Conservation (phyloP, 257 asterid genomes). For the Ophiorrhiza pumila region DNA sequence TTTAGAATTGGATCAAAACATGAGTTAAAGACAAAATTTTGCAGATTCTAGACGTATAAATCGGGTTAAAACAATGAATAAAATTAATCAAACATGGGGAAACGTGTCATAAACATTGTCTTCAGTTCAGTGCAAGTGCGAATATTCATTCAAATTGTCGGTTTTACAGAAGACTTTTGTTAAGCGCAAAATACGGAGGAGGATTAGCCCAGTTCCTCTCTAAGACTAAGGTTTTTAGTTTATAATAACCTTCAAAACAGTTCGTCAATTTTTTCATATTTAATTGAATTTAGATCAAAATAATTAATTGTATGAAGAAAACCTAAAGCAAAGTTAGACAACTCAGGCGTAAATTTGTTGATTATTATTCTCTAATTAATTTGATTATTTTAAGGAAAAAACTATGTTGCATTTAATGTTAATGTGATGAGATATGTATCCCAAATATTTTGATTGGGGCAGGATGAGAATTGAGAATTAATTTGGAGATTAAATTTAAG, state of each 20-base stretch:
- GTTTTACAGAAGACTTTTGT: conserved; percentile 9
- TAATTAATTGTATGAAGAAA: neutral
- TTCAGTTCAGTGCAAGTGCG: neutral
- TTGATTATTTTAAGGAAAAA: neutral
- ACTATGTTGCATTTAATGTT: too few relatives aligned
- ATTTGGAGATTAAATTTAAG: neutral
- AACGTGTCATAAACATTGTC: neutral
- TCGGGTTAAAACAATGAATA: neutral
- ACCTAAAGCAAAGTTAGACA: neutral
- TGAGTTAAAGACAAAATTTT: neutral
- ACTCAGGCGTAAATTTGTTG: neutral
- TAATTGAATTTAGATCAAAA: neutral
- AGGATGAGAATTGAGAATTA: neutral
- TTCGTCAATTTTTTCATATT: neutral
- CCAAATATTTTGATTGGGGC: too few relatives aligned
- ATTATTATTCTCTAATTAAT: conserved; percentile 1
- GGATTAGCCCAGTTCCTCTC: neutral
- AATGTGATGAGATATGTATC: too few relatives aligned
- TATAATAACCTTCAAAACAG: neutral
- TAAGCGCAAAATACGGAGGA: conserved; percentile 4
- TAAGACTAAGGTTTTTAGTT: too few relatives aligned
- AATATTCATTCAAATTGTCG: conserved; percentile 14
- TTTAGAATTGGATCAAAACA: neutral
- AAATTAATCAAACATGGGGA: neutral
- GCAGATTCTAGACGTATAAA: neutral